Conservation (phyloP, 1,284 basidiomycete genomes). For the Microbotryomycetes sp. region DNA sequence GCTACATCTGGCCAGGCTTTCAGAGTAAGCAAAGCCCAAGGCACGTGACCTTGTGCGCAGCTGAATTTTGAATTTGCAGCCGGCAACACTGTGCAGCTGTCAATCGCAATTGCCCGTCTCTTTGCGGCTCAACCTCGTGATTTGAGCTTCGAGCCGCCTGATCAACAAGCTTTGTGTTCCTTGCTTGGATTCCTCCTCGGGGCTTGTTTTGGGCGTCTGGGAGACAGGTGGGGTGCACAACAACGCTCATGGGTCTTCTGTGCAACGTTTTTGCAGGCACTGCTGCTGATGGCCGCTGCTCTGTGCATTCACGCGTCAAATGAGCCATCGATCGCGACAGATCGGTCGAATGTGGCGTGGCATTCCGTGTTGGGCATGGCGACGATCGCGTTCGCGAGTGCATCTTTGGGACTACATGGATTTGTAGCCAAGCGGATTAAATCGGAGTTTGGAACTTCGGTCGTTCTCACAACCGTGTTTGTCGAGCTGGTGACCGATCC, state of each 20-base stretch:
- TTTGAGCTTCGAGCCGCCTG: slow-evolving; percentile 59
- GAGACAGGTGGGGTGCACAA: slow-evolving; percentile 56
- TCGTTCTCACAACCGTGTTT: slow-evolving; percentile 69
- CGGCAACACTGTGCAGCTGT: slow-evolving; percentile 47
- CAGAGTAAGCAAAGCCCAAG: slow-evolving; percentile 49
- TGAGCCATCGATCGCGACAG: slow-evolving; percentile 51
- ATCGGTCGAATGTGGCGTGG: slow-evolving; percentile 14
- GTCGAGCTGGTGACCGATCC: slow-evolving; percentile 77
- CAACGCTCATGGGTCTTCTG: slow-evolving; percentile 66
- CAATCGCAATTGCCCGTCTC: slow-evolving; percentile 56
- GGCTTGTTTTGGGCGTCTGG: slow-evolving; percentile 43
- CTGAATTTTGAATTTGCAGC: background rate
- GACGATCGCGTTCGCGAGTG: slow-evolving; percentile 64
- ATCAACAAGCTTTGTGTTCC: slow-evolving; percentile 73
- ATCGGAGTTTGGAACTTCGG: slow-evolving; percentile 5
- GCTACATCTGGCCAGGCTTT: slow-evolving; percentile 81
- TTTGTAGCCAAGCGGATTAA: slow-evolving; percentile 63
- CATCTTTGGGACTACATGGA: slow-evolving; percentile 51
- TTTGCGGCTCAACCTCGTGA: slow-evolving; percentile 54
- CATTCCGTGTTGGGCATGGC: slow-evolving; percentile 53
- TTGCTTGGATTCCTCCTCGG: slow-evolving; percentile 59
- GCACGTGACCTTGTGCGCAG: background rate
- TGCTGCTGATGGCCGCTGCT: slow-evolving; percentile 66
- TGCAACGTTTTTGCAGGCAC: slow-evolving; percentile 64
- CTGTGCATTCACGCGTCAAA: slow-evolving; percentile 55